Percentiles rank a stretch among this genome's conserved stretches.
phyloP scores from a whole-genome alignment of 345 rosid species.

The Citrus cavaleriei region DNA sequence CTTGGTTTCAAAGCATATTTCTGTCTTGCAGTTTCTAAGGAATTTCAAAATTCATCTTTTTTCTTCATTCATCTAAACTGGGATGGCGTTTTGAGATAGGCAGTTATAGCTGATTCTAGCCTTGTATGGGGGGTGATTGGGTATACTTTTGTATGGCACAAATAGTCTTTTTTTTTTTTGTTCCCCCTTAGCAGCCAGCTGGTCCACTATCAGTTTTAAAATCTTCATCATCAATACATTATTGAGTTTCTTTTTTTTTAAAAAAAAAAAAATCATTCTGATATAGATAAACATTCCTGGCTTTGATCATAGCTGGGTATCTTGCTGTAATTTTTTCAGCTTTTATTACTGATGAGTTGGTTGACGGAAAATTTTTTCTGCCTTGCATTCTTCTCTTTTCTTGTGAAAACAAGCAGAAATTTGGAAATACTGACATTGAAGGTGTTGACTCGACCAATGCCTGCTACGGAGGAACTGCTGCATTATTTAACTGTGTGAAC shows the following conservation, averaged over 20 bases:
- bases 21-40: background rate
- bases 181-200: too few relatives aligned
- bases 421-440: conserved; percentile 94
- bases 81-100: too few relatives aligned
- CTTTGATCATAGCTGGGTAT: background rate
- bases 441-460: conserved; percentile 99
- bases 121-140: too few relatives aligned
- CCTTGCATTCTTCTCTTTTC: conserved; percentile 10
- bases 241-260: too few relatives aligned
- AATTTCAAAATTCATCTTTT: too few relatives aligned
- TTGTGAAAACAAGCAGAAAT: conserved; percentile 51
- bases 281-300: background rate
- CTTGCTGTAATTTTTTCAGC: background rate
- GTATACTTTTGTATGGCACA: too few relatives aligned
- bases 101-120: too few relatives aligned
- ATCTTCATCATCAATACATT: too few relatives aligned
- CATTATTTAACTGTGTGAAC: conserved; percentile 92
- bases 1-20: background rate
- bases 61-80: too few relatives aligned
- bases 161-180: too few relatives aligned
- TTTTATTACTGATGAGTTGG: background rate
- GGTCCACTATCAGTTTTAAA: too few relatives aligned
- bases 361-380: background rate
- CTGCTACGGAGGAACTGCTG: conserved; percentile 99
- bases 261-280: background rate